Percentiles rank a stretch among this genome's conserved stretches.
phyloP scores from a whole-genome alignment of 2,329 filamentous ascomycete genomes.

The Aspergillus hiratsukae region DNA sequence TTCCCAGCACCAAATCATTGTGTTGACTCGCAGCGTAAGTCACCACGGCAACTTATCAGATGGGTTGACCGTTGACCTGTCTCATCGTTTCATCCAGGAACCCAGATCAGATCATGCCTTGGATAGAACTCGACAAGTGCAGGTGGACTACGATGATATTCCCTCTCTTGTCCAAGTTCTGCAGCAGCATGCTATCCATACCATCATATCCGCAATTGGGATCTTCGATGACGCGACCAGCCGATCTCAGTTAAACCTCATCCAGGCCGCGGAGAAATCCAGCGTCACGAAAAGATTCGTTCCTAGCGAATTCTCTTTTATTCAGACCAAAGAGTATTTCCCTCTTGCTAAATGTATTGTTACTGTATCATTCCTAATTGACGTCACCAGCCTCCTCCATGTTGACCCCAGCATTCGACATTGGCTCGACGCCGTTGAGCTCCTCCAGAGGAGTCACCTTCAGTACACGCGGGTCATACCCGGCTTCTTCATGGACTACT shows the following conservation, averaged over 20 bases:
- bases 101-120: slow-evolving; percentile 4
- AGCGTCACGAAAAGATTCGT: slow-evolving; percentile 39
- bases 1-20: slow-evolving; percentile 35
- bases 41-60: not conserved
- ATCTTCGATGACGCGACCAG: slow-evolving; percentile 26
- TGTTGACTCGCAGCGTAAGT: slow-evolving; percentile 41
- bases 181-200: slow-evolving; percentile 40
- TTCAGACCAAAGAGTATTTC: slow-evolving; percentile 29
- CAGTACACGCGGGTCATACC: slow-evolving; percentile 38
- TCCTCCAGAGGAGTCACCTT: slow-evolving; percentile 31
- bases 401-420: slow-evolving; percentile 29
- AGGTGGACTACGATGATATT: slow-evolving; percentile 33
- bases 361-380: not conserved
- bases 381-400: slow-evolving; percentile 18
- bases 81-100: not conserved
- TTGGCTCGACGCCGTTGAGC: slow-evolving; percentile 23
- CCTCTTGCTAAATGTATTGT: not conserved
- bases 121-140: slow-evolving; percentile 14
- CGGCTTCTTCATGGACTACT: slow-evolving; percentile 48
- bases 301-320: slow-evolving; percentile 41
- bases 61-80: not conserved
- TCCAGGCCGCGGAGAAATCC: slow-evolving; percentile 41
- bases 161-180: slow-evolving; percentile 22
- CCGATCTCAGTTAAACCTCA: slow-evolving; percentile 40
- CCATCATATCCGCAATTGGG: slow-evolving; percentile 42